Base-by-base conservation (phyloP, 805 yeast genomes). In the Lipomyces kockii region DNA sequence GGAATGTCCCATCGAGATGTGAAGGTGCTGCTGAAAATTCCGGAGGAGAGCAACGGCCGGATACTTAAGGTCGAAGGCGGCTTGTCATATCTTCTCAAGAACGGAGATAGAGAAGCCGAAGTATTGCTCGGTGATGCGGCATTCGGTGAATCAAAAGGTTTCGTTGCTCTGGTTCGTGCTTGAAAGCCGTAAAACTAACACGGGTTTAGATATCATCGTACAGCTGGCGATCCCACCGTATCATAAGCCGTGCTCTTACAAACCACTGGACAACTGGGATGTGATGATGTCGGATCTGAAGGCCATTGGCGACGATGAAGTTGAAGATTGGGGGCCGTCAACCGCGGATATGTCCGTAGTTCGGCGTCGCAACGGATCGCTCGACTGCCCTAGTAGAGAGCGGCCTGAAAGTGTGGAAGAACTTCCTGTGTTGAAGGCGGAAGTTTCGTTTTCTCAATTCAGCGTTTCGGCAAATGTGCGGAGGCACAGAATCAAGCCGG, bases 1-100 rank as follows among this genome's bases (percentile, higher is more conserved):
- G 27, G 65, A 11, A 43, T 65, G 54, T 54, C 71, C 3, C 71
- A 71, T 49, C 58, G 66, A 12, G 69, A 68, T 49, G 67, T 68
- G 17, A 54, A 51, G 17, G 51, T 72, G 7, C 25, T 60, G 43
- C 53, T 73, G 14, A 60, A 43, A 12, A 51, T 71, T n/a, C 64
- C 64, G 14, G 66, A 46, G 4, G 64, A 53, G 29, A 66, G 39
- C n/a, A 60, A 62, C 1, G 70, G 69, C 5, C 60, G 67, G 54
- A 61, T 63, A 11, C 39, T 66, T 11, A 58, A 64, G 22, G 61
- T 69, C 25, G 63, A 70, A 27, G 67, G 65, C 6, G 71, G 68
- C 8, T 25, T 51, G 20, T 43, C 43, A 20, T 32, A 62, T 27
- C 35, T 55, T 5, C 20, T 71, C n/a, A 46, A 22, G 37, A 53